Percentiles rank a stretch among this genome's conserved stretches.
Conservation (phyloP, 176 grass and related monocot genomes). For the Oryza rufipogon region DNA sequence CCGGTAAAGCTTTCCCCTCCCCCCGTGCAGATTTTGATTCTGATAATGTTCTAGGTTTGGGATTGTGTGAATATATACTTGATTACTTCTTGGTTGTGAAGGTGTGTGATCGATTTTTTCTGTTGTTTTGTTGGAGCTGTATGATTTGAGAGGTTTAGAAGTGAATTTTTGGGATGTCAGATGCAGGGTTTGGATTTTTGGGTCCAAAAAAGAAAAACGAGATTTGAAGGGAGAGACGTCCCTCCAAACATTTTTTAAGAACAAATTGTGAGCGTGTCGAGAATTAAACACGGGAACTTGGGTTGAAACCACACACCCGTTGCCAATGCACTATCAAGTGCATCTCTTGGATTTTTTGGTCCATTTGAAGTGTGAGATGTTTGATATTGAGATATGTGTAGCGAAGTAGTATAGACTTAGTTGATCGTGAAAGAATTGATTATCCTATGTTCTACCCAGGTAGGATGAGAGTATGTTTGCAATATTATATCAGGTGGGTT, state of each 20-base stretch:
- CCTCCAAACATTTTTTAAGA: too few species aligned
- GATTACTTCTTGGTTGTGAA: neutral
- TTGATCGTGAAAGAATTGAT: slow-evolving; percentile 3
- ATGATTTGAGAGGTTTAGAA: neutral
- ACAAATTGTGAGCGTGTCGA: too few species aligned
- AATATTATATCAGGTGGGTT: neutral
- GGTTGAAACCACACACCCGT: too few species aligned
- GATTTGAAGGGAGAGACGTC: too few species aligned
- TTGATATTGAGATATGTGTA: neutral
- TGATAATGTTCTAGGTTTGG: neutral
- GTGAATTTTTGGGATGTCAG: neutral
- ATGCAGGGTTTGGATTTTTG: neutral
- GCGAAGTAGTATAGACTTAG: neutral
- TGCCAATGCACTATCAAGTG: too few species aligned
- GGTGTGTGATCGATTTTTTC: neutral
- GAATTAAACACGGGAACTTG: too few species aligned
- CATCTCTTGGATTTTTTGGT: neutral
- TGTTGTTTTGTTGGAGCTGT: neutral
- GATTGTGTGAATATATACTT: neutral
- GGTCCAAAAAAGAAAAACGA: neutral
- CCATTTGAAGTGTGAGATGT: neutral
- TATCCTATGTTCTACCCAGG: neutral
- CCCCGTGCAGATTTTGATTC: neutral
- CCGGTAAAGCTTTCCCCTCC: slow-evolving; percentile 48
- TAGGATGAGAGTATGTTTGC: slow-evolving; percentile 8